Evolutionary conservation across 2,329 filamentous ascomycete species (phyloP), one percentile per base, ranked within the genome.

Genomic region (Chaetomiaceae sp.): DNA sequence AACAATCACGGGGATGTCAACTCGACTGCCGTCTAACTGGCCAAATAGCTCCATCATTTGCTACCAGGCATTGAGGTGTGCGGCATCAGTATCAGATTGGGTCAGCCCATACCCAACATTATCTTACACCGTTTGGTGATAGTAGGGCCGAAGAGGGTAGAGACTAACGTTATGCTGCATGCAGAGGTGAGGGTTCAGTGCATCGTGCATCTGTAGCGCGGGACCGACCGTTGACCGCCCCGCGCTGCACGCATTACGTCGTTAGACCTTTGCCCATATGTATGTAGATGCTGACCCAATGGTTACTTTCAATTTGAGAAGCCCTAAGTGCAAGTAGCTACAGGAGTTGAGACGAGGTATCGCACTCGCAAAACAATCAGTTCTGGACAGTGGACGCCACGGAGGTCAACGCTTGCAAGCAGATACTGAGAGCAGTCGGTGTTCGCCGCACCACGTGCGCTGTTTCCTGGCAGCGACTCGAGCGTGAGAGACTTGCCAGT

Each of bases 101-200:
- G n/a, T n/a, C n/a, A n/a, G n/a, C n/a, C n/a, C n/a, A n/a, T 27
- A 27, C 11, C 26, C 6, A 11, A 27, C 26, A 27, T 27, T 27
- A 6, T 27, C 29, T 12, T n/a, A 12, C 12, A n/a, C 14, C n/a
- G n/a, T 4, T n/a, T 32, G 12, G n/a, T 45, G 43, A 26, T 36
- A 39, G 49, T 46, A 49, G 37, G 35, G 45, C 38, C 36, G n/a
- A 40, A 36, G 29, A 46, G 6, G 38, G 30, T 40, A 4, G 34
- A 32, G 38, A 33, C 37, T 39, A 24, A 5, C 9, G 22, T 9
- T 24, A 5, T 30, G 6, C 27, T 11, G n/a, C 22, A 32, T 50
- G 48, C 46, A 45, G 35, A 39, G 44, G 42, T n/a, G n/a, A 27
- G 48, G 48, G 51, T 45, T 44, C 36, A 42, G 20, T 6, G 26